These are phyloP conservation scores for Acanthamoeba sp. DNA, from an alignment of 208 protist species.

Conservation along the genomic window DNA sequence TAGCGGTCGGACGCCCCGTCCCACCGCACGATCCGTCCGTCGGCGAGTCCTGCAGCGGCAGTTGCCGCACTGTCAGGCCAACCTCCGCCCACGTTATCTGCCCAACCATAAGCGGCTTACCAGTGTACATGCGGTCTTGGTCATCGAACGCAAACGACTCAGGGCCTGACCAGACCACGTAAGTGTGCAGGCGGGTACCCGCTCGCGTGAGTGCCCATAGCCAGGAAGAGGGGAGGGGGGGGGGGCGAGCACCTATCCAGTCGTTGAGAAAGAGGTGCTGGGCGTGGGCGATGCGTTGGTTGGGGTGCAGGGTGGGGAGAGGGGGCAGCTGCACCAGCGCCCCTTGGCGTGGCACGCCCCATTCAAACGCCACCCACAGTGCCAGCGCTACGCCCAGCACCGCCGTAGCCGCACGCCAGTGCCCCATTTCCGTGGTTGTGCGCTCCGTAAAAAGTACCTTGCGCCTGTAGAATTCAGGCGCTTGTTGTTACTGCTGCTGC, in stretches of 20 bases:
- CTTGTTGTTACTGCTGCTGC: no score
- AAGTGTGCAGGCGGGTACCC: neutral
- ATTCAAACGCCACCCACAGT: neutral
- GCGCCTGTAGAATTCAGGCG: no score
- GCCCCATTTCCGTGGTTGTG: neutral
- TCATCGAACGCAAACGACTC: slow-evolving; percentile 36
- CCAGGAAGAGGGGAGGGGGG: neutral
- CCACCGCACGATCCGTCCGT: slow-evolving; percentile 52
- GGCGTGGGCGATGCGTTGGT: slow-evolving; percentile 5
- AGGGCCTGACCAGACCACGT: neutral
- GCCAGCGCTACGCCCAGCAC: neutral
- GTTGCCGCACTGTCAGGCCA: neutral
- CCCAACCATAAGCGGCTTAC: neutral
- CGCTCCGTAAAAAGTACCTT: no score
- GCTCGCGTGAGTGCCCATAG: neutral
- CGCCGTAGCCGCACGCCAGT: neutral
- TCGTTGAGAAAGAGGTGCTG: slow-evolving; percentile 39
- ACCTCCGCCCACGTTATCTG: neutral
- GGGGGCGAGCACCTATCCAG: neutral
- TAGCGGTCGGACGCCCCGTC: slow-evolving; percentile 13
- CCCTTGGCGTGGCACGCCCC: neutral
- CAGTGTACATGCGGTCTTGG: slow-evolving; percentile 47
- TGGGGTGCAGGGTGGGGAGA: slow-evolving; percentile 12
- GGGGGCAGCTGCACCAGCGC: neutral
- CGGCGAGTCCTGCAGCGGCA: neutral